Evolutionary conservation across 306 rosid genomes (phyloP).

Genomic region (Ziziphus jujuba): DNA sequence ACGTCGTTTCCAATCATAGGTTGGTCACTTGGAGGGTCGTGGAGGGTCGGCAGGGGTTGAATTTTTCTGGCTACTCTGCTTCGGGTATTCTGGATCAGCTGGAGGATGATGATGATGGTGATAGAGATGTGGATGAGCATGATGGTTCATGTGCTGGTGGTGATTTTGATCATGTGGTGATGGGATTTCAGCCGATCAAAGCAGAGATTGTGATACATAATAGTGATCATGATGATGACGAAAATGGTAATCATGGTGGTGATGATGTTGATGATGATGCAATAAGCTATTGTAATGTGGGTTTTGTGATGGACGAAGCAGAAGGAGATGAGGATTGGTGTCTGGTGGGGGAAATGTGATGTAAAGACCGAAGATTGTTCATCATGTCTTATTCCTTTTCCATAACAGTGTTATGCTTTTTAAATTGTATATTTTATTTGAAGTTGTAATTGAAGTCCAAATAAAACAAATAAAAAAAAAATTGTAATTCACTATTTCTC

Average conservation of each 20-base stretch:
- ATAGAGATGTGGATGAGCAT: background rate
- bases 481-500: too few species aligned
- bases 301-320: conserved; percentile 17
- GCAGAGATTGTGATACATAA: background rate
- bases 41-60: conserved; percentile 1
- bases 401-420: too few species aligned
- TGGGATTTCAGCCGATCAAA: background rate
- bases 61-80: conserved; percentile 28
- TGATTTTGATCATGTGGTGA: background rate
- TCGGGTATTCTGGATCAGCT: conserved; percentile 32
- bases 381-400: too few species aligned
- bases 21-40: conserved; percentile 35
- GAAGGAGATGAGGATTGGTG: conserved; percentile 53
- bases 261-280: conserved; percentile 13
- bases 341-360: conserved; percentile 39
- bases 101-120: conserved; percentile 16
- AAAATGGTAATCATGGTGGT: background rate
- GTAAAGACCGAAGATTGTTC: too few species aligned
- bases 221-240: background rate
- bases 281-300: conserved; percentile 29
- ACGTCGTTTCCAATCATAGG: conserved; percentile 22
- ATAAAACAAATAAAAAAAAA: too few species aligned
- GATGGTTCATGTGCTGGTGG: background rate
- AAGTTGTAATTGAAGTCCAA: too few species aligned
- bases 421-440: too few species aligned